Conservation (phyloP, 139 green algal species). For the Pycnococcus provasolii region DNA sequence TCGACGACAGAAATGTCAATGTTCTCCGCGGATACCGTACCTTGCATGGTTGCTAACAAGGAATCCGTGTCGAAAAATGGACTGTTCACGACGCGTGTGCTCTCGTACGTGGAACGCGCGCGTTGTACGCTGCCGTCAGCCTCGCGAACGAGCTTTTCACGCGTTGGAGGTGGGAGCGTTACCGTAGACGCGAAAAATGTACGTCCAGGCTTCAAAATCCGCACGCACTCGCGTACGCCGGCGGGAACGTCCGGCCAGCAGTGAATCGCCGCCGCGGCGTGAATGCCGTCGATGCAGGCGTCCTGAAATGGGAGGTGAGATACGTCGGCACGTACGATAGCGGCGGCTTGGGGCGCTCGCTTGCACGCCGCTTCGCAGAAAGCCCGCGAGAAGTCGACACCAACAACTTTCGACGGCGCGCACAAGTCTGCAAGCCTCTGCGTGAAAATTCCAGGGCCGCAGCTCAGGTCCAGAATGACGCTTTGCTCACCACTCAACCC, state of each 20-base stretch:
- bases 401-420: background rate
- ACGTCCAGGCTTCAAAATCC: background rate
- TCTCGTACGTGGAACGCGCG: no score
- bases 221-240: background rate
- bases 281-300: background rate
- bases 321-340: constrained; percentile 4
- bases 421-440: background rate
- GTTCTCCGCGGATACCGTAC: no score
- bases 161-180: no score
- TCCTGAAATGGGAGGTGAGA: background rate
- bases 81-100: no score
- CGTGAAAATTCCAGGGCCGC: constrained; percentile 6
- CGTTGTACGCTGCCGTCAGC: no score
- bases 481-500: no score
- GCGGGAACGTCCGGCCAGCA: constrained; percentile 1
- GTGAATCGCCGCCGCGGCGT: constrained; percentile 7
- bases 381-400: background rate
- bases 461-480: background rate
- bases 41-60: no score
- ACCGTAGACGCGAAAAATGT: background rate
- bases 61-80: no score
- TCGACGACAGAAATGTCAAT: no score
- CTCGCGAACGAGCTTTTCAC: no score
- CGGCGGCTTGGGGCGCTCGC: background rate
- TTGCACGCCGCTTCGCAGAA: background rate